Evolutionary conservation across 345 rosid species (phyloP), one percentile per base, ranked within the genome.

Genomic region (Eucalyptus brandiana): DNA sequence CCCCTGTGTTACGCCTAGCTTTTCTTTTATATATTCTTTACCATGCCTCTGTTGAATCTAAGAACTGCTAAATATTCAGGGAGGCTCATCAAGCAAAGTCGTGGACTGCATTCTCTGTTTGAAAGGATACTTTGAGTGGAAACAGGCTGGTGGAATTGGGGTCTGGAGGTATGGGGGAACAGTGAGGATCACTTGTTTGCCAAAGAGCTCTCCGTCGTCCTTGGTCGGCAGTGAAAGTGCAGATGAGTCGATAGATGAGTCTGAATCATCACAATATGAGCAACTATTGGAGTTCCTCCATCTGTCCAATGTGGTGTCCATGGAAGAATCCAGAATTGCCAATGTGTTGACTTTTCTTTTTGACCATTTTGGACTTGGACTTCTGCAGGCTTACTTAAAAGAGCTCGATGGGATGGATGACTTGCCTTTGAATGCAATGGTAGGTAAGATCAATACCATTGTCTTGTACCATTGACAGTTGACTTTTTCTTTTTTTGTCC

Each of bases 81-180:
- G 99, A 87, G 99, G 99, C 19, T 96, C 99, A 1, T 96, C 97
- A 87, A 96, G 93, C 91, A 98, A 96, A 93, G 99, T 98, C 37
- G 99, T 98, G 26, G 99, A 98, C 90, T 98, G 99, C 91, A 98
- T 98, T 91, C 96, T 97, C 51, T 98, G 99, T 89, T 91, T 98
- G 92, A 98, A 97, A 94, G 99, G 99, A 30, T 98, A 94, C 88
- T 94, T 96, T 21, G 98, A 96, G 93, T 98, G 99, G 99, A 97
- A 96, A 92, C 95, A 95, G 91, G 95, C 97, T 1, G 99, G 99
- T 87, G 99, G 98, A 86, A 94, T 93, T 30, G 99, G 99, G 89
- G 95, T 98, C 40, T 98, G 99, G 99, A 95, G 99, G 87, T 98
- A 98, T 88, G 99, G 99, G 86, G 99, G 99, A 60, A 96, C 96